These are phyloP conservation scores for Fomitopsis pulvina DNA, from an alignment of 768 basidiomycete genomes.

Conservation along the genomic window DNA sequence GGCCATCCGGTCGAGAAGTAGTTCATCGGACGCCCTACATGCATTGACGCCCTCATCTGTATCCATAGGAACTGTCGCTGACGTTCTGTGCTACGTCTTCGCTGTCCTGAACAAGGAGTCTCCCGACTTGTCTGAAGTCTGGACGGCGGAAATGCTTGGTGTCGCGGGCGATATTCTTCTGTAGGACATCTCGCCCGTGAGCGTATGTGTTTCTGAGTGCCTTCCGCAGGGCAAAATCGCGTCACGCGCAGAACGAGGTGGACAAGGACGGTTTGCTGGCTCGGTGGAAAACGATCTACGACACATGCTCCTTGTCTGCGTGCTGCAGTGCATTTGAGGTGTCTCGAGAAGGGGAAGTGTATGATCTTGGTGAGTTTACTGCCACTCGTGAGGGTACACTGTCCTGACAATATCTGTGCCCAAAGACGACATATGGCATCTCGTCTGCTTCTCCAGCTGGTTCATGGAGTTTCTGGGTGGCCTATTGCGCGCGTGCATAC, in stretches of 20 bases:
- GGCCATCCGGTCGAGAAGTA: conserved; percentile 44
- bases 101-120: conserved; percentile 38
- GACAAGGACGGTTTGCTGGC: conserved; percentile 36
- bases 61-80: conserved; percentile 35
- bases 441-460: conserved; percentile 59
- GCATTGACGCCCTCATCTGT: conserved; percentile 38
- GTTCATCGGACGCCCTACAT: conserved; percentile 57
- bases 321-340: conserved; percentile 60
- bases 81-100: conserved; percentile 42
- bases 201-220: background rate
- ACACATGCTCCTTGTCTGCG: conserved; percentile 57
- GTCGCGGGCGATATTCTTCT: conserved; percentile 34
- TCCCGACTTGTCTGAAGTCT: conserved; percentile 33
- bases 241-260: conserved; percentile 19
- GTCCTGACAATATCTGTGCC: background rate
- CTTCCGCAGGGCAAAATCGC: conserved; percentile 26
- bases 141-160: conserved; percentile 47
- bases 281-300: conserved; percentile 58
- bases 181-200: conserved; percentile 14
- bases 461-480: conserved; percentile 52
- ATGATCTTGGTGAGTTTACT: conserved; percentile 50
- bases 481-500: conserved; percentile 48
- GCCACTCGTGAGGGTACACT: background rate
- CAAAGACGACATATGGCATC: conserved; percentile 67
- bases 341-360: conserved; percentile 52